Evolutionary conservation across 768 basidiomycete species (phyloP), one percentile per base, ranked within the genome.

Genomic region (Lactifluus pinguis): DNA sequence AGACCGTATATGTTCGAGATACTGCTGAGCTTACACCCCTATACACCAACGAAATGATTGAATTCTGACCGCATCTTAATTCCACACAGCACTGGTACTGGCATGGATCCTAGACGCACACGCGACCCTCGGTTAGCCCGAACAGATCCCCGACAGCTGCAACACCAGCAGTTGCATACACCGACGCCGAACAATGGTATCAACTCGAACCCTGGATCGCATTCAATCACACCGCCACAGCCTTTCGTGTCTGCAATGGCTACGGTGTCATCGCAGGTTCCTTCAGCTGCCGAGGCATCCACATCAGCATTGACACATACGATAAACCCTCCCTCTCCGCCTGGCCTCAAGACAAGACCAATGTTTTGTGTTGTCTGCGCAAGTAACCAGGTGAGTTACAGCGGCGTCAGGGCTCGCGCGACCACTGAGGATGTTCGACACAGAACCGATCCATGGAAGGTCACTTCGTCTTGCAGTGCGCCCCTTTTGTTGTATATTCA

Each of bases 401-500:
- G 42, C 14, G 0, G 9, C n/a, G 17, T 36, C 32, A 36, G 32
- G 39, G 30, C 34, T 45, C 21, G 36, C 48, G 15, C 14, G 15
- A 4, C 19, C 6, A 15, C 51, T 45, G 13, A 63, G n/a, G 5
- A 17, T 3, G 42, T 52, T 53, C 52, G n/a, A 51, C 61, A 59
- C 53, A 97, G 94, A 97, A 97, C 71, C 86, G 95, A 51, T 95
- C 94, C 1, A 99, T 99, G 97, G 97, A 98, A 75, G 97, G 92
- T 0, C 97, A 99, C 69, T 81, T 83, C 69, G 92, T 95, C 14
- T 73, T 98, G 55, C 76, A 86, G 93, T 97, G 66, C 76, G 92
- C 81, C 50, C 9, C 60, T 48, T 50, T 52, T 41, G 11, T 42
- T 36, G 49, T 41, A 19, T 17, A 54, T 15, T 9, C 48, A 32